Evolutionary conservation across 768 basidiomycete species (phyloP).

Genomic region (Lactarius hatsudake): DNA sequence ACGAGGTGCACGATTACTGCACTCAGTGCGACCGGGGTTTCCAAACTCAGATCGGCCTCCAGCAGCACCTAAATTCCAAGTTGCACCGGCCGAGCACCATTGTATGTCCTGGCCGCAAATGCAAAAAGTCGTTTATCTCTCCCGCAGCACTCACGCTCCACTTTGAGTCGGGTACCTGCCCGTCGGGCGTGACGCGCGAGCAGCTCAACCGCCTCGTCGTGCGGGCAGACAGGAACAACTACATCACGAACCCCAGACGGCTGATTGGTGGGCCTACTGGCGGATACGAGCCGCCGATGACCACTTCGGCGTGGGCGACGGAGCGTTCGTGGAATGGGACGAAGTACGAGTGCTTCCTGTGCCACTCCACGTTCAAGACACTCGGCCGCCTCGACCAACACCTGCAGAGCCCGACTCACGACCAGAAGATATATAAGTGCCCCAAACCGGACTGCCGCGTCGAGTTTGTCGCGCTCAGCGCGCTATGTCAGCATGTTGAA

Average conservation of each 20-base stretch:
- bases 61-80: slow-evolving; percentile 53
- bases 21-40: slow-evolving; percentile 44
- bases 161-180: slow-evolving; percentile 58
- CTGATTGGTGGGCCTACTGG: neutral
- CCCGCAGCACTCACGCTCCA: slow-evolving; percentile 56
- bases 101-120: slow-evolving; percentile 42
- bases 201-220: slow-evolving; percentile 20
- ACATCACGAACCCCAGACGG: slow-evolving; percentile 7
- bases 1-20: slow-evolving; percentile 43
- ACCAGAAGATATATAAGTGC: slow-evolving; percentile 10
- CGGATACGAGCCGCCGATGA: neutral
- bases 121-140: slow-evolving; percentile 44
- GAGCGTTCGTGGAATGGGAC: too few relatives aligned
- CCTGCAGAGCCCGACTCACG: slow-evolving; percentile 49
- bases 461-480: slow-evolving; percentile 13
- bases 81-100: slow-evolving; percentile 41
- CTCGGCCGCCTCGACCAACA: slow-evolving; percentile 56
- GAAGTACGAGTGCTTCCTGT: slow-evolving; percentile 35
- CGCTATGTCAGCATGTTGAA: slow-evolving; percentile 21
- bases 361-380: slow-evolving; percentile 42
- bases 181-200: slow-evolving; percentile 45
- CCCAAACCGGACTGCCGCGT: slow-evolving; percentile 4
- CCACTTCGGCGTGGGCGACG: neutral
- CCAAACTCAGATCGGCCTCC: slow-evolving; percentile 39
- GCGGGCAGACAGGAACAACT: slow-evolving; percentile 2